A percentile compares a stretch with the other conserved stretches of the same genome.
Conservation (phyloP, 2,329 filamentous ascomycete species). For the Xylariaceae sp. region DNA sequence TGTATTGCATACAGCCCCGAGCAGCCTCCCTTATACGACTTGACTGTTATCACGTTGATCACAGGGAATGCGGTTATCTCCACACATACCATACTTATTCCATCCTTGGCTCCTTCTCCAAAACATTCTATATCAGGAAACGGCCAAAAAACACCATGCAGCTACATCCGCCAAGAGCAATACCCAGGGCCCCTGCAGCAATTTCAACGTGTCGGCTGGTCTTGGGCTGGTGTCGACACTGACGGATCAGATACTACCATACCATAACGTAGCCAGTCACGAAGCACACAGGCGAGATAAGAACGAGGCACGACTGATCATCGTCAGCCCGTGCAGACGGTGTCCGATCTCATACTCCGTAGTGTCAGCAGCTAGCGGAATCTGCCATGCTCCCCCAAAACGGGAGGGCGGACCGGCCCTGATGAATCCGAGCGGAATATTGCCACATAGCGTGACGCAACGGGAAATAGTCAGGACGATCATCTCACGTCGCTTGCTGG, state of each 20-base stretch:
- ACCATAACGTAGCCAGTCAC: constrained; percentile 3
- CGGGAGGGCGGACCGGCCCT: no score
- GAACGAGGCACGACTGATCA: background rate
- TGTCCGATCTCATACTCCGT: no score
- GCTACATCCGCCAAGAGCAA: constrained; percentile 2
- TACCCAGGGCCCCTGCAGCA: background rate
- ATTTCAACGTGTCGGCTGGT: background rate
- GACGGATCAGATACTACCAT: constrained; percentile 3
- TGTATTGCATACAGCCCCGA: background rate
- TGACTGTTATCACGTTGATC: constrained; percentile 1
- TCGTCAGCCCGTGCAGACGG: no score
- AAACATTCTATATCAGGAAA: no score
- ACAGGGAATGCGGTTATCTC: background rate
- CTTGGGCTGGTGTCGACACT: background rate
- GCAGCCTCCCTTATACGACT: background rate
- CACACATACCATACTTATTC: no score
- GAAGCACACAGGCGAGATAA: constrained; percentile 3
- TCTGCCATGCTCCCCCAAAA: no score
- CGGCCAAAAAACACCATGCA: background rate
- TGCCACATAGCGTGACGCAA: no score
- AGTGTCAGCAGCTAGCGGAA: no score
- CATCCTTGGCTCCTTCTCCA: no score
- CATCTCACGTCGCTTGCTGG: no score
- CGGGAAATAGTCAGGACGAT: no score
- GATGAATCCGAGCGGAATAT: no score